Conservation (phyloP, 306 rosid species). For the Quercus dentata region DNA sequence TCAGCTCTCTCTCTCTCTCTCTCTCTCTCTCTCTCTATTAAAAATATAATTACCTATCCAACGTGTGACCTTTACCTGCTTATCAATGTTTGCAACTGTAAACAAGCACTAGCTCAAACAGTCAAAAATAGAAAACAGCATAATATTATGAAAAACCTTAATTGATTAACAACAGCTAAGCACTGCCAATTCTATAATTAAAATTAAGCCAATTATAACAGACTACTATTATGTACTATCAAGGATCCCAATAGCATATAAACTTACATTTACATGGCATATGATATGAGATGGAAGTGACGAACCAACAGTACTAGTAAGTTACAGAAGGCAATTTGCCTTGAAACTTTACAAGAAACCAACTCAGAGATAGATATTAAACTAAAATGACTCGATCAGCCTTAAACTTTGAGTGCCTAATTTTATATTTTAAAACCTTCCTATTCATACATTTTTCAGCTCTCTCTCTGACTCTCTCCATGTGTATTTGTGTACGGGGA, state of each 20-base stretch:
- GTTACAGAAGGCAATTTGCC: constrained; percentile 2
- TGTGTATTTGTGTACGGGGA: background rate
- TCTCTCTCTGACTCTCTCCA: background rate
- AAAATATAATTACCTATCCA: background rate
- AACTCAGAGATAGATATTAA: background rate
- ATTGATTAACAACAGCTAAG: constrained; percentile 12
- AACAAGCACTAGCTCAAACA: background rate
- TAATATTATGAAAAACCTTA: background rate
- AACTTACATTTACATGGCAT: constrained; percentile 6
- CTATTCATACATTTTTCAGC: background rate
- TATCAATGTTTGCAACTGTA: background rate
- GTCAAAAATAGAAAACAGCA: background rate
- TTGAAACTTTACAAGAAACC: constrained; percentile 3
- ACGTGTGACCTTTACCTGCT: background rate
- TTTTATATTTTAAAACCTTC: background rate
- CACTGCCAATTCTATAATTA: constrained; percentile 16
- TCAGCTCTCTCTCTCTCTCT: background rate
- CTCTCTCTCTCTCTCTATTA: background rate
- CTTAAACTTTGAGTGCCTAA: background rate
- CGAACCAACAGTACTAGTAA: background rate
- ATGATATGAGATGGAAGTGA: background rate
- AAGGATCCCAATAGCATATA: constrained; percentile 29
- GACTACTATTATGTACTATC: background rate
- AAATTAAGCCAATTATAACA: background rate
- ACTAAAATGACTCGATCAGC: background rate